Conservation (phyloP, 2,329 filamentous ascomycete genomes). For the Curvularia spicifera region DNA sequence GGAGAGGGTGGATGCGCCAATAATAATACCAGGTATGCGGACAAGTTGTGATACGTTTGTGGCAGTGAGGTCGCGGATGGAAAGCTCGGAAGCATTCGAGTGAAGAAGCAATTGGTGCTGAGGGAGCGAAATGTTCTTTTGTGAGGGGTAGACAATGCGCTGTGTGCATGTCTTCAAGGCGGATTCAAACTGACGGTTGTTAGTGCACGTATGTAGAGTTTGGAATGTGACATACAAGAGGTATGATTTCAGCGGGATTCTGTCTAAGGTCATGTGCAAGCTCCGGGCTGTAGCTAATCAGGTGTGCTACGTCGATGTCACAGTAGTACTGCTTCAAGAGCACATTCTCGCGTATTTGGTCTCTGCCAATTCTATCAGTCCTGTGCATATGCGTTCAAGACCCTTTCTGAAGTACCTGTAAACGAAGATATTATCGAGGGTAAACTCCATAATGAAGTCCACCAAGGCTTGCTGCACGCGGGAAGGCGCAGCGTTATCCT, state of each 20-base stretch:
- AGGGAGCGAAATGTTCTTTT: conserved; percentile 71
- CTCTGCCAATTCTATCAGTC: conserved; percentile 64
- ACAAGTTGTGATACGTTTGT: conserved; percentile 94
- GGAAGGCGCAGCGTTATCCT: conserved; percentile 43
- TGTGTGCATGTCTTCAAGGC: conserved; percentile 91
- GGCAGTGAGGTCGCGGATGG: conserved; percentile 92
- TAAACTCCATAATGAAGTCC: conserved; percentile 91
- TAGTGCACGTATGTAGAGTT: conserved; percentile 13
- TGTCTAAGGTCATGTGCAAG: conserved; percentile 87
- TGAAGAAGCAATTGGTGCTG: conserved; percentile 95
- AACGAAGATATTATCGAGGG: conserved; percentile 91
- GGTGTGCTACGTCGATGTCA: conserved; percentile 92
- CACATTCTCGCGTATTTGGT: conserved; percentile 94
- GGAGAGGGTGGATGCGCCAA: conserved; percentile 93
- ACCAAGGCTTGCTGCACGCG: conserved; percentile 77
- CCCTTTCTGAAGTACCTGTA: conserved; percentile 67
- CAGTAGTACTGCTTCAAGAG: conserved; percentile 93
- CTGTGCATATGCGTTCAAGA: conserved; percentile 12
- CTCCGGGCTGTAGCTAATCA: conserved; percentile 96
- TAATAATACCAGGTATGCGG: conserved; percentile 94
- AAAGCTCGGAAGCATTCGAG: conserved; percentile 86
- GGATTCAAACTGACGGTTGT: conserved; percentile 74
- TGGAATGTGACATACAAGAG: conserved; percentile 67
- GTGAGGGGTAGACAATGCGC: conserved; percentile 85
- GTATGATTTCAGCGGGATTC: conserved; percentile 90